phyloP scores from a whole-genome alignment of 192 early-diverging fungal genomes.

The Backusella mclennaniae region DNA sequence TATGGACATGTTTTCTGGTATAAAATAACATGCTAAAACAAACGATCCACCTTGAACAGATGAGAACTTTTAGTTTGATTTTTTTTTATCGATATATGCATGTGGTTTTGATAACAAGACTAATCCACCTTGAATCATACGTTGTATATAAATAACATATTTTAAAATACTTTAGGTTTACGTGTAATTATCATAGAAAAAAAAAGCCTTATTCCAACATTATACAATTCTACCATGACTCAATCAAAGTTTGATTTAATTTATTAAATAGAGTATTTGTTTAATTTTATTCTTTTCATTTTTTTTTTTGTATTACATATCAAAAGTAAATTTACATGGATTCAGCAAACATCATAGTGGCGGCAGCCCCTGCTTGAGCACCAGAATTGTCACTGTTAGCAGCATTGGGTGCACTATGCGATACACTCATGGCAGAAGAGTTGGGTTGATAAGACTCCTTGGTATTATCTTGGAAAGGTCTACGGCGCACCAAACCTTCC shows the following conservation, averaged over 20 bases:
- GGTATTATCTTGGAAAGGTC: not conserved
- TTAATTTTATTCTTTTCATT: not conserved
- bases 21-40: no score
- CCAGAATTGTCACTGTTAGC: not conserved
- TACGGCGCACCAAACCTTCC: not conserved
- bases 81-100: no score
- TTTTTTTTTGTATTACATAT: not conserved
- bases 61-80: no score
- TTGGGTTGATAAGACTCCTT: not conserved
- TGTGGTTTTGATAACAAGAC: no score
- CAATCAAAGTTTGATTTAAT: not conserved
- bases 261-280: no score
- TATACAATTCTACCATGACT: not conserved
- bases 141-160: no score
- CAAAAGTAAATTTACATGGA: not conserved
- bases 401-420: not conserved
- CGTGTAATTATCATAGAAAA: not conserved
- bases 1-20: no score
- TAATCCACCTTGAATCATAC: no score
- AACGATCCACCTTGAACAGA: no score
- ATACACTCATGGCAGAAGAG: not conserved
- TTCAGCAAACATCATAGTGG: constrained; percentile 23
- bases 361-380: constrained; percentile 10
- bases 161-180: no score
- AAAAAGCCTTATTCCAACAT: not conserved